Evolutionary conservation across 2,329 filamentous ascomycete genomes (phyloP), one percentile per base, ranked within the genome.

Genomic region (Ambrosiella beaveri): DNA sequence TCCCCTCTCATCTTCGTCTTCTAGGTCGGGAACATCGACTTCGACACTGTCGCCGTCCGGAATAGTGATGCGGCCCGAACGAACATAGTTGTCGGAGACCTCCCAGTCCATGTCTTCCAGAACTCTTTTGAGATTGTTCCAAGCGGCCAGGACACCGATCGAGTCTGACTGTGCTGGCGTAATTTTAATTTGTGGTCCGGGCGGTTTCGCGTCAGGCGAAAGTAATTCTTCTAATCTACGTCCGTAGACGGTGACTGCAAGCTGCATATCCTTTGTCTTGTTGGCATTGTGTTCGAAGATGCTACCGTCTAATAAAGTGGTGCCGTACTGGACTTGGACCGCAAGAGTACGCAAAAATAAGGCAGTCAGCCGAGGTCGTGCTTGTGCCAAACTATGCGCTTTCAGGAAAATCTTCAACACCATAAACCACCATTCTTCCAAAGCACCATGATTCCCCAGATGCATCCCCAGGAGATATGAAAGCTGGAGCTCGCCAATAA

Each of bases 351-450:
- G 70, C 11, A 82, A 67, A 38, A 82, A 68, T n/a, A 66, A 65
- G 1, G 67, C 67, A 9, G 71, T 71, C 38, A 83, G 71, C 0
- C 61, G 57, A 0, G 79, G 78, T 1, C 69, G 68, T 2, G 65
- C 63, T 19, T 68, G 60, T 0, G 71, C 68, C 1, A 83, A 73
- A 8, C 63, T 62, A 63, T 75, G 73, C 1, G 77, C 74, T 35
- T 74, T 73, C 52, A 83, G 71, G 9, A 80, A 63, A 39, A 81
- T 64, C 53, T 71, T 73, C 44, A 76, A 71, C 2, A 75, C 66
- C 61, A 80, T 72, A 63, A 80, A 73, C 71, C 74, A 78, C 80
- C 80, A 84, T 61, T 84, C 79, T 61, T 81, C 77, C 49, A 81
- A 69, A 62, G 80, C 83, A 7, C 77, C 71, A 47, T 76, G 68